Conservation (phyloP, 805 yeast species). For the Zygotorulaspora florentina region DNA sequence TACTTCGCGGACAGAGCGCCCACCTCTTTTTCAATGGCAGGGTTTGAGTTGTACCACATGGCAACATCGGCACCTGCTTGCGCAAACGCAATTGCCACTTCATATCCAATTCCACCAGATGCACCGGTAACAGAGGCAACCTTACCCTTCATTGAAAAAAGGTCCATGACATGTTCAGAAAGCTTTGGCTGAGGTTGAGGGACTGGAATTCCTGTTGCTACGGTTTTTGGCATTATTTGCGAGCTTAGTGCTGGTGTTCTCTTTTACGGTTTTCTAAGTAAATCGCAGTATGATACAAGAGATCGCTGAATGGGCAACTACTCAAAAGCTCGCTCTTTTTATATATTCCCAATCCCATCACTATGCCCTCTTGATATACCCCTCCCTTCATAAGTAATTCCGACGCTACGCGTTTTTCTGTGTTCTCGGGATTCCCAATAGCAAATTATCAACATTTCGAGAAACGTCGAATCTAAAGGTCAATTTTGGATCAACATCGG, state of each 20-base stretch:
- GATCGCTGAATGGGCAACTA: neutral
- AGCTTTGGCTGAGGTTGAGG: constrained; percentile 35
- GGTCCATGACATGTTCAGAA: constrained; percentile 52
- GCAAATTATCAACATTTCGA: neutral
- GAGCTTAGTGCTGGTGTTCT: neutral
- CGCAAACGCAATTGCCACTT: constrained; percentile 75
- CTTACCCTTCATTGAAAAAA: constrained; percentile 76
- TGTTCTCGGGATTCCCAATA: neutral
- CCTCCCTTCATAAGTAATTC: neutral
- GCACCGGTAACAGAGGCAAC: constrained; percentile 81
- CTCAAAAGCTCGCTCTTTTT: neutral
- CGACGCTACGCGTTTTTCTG: neutral
- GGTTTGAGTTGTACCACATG: constrained; percentile 58
- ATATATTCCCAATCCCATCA: neutral
- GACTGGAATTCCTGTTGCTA: constrained; percentile 3
- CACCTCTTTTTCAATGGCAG: constrained; percentile 36
- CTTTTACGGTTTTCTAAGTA: neutral
- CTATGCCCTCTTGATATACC: no score
- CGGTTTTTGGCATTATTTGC: neutral
- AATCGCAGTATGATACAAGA: neutral
- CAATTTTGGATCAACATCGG: neutral
- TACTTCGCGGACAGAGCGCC: constrained; percentile 44
- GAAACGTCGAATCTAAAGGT: constrained; percentile 1
- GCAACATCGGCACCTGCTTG: constrained; percentile 87
- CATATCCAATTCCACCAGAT: constrained; percentile 75